These are phyloP conservation scores for Haberlea rhodopensis DNA, from an alignment of 257 asterid species.

Conservation along the genomic window DNA sequence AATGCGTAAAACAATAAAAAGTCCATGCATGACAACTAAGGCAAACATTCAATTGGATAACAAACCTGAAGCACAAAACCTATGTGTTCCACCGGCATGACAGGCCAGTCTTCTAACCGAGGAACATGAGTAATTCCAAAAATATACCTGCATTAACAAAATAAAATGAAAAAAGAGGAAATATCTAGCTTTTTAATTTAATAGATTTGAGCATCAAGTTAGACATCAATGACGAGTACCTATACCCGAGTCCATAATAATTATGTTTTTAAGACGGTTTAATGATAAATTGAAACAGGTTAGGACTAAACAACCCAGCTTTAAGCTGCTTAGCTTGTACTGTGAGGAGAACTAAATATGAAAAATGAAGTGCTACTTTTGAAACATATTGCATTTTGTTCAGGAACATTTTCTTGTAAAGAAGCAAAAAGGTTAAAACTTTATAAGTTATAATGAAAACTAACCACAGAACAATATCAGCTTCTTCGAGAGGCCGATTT, in stretches of 20 bases:
- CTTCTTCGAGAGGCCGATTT: slow-evolving; percentile 82
- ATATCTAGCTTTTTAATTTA: slow-evolving; percentile 12
- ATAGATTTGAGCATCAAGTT: background rate
- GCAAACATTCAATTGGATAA: background rate
- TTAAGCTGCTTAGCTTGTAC: background rate
- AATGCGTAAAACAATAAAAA: too few relatives aligned
- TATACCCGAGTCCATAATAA: background rate
- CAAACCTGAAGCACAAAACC: slow-evolving; percentile 93
- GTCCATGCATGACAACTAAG: background rate
- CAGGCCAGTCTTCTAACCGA: slow-evolving; percentile 97
- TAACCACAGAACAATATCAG: slow-evolving; percentile 86
- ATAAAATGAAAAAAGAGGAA: slow-evolving; percentile 10
- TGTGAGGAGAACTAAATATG: too few relatives aligned
- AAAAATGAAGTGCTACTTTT: background rate
- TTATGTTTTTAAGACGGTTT: background rate
- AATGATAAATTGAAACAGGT: background rate
- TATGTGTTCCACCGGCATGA: slow-evolving; percentile 91
- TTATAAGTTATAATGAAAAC: slow-evolving; percentile 25
- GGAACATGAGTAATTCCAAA: slow-evolving; percentile 97
- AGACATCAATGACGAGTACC: background rate
- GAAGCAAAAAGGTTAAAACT: background rate
- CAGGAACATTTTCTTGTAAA: background rate
- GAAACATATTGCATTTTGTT: background rate
- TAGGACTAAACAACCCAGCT: background rate
- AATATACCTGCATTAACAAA: slow-evolving; percentile 59